These are phyloP conservation scores for Suhomyces wounanorum DNA, from an alignment of 1,139 yeast genomes.

Conservation along the genomic window DNA sequence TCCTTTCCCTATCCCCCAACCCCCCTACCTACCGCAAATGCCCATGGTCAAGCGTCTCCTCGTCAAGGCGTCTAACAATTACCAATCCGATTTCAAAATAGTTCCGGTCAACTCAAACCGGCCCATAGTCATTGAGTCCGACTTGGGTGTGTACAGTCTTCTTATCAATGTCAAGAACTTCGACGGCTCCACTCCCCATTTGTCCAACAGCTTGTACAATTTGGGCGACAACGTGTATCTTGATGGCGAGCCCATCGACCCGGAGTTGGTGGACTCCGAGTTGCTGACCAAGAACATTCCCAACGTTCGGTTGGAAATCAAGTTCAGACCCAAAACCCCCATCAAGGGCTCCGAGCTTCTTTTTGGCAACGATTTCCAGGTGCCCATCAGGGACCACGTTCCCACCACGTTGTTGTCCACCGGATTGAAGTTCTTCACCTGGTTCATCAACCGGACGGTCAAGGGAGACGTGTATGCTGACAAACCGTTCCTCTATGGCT, in stretches of 20 bases:
- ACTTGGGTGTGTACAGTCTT: slow-evolving; percentile 42
- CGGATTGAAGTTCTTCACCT: slow-evolving; percentile 53
- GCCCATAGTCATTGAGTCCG: slow-evolving; percentile 38
- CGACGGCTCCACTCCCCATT: slow-evolving; percentile 47
- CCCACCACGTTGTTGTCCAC: slow-evolving; percentile 51
- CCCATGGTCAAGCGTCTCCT: slow-evolving; percentile 35
- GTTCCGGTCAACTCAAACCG: slow-evolving; percentile 50
- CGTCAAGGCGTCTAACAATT: slow-evolving; percentile 36
- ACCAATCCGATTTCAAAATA: slow-evolving; percentile 29
- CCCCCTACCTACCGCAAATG: slow-evolving; percentile 3
- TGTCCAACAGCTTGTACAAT: slow-evolving; percentile 36
- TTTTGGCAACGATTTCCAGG: slow-evolving; percentile 70
- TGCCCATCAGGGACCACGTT: slow-evolving; percentile 59
- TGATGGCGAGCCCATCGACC: slow-evolving; percentile 26
- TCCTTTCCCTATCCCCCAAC: no score
- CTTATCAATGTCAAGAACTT: slow-evolving; percentile 45
- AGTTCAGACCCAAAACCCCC: slow-evolving; percentile 41
- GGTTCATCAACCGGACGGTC: slow-evolving; percentile 66
- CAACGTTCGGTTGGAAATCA: slow-evolving; percentile 39
- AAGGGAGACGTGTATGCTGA: slow-evolving; percentile 65
- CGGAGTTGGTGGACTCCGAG: slow-evolving; percentile 10
- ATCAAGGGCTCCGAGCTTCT: slow-evolving; percentile 54
- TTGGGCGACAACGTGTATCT: slow-evolving; percentile 32
- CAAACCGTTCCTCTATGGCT: slow-evolving; percentile 63
- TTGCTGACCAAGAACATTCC: slow-evolving; percentile 19